phyloP scores from a whole-genome alignment of 2,329 filamentous ascomycete species.

The Fusarium torulosum region DNA sequence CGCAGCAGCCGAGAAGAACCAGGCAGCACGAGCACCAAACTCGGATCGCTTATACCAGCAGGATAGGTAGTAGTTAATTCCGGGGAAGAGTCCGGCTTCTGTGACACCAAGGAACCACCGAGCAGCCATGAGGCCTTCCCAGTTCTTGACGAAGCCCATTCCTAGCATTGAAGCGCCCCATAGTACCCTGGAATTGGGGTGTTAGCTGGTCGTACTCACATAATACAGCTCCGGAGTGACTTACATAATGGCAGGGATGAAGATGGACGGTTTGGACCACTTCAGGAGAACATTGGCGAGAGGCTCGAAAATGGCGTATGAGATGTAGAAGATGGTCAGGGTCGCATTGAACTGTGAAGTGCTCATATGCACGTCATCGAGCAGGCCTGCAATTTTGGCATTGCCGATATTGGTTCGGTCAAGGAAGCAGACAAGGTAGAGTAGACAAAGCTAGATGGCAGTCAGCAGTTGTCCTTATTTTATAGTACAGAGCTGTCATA shows the following conservation, averaged over 20 bases:
- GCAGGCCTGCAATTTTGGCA: constrained; percentile 70
- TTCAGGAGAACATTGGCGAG: constrained; percentile 86
- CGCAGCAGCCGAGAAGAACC: constrained; percentile 87
- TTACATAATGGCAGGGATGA: constrained; percentile 85
- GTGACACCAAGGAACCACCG: constrained; percentile 79
- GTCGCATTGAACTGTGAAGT: constrained; percentile 77
- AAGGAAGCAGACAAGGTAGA: constrained; percentile 81
- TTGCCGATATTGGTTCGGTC: constrained; percentile 83
- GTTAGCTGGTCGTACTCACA: constrained; percentile 38
- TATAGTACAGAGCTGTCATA: constrained; percentile 43
- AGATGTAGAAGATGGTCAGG: constrained; percentile 88
- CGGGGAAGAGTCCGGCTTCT: constrained; percentile 82
- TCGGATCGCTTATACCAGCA: constrained; percentile 88
- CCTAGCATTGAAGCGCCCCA: constrained; percentile 78
- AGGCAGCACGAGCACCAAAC: constrained; percentile 82
- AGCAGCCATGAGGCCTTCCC: constrained; percentile 73
- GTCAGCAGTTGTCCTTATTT: background rate
- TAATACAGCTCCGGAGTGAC: constrained; percentile 44
- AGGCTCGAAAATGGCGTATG: constrained; percentile 83
- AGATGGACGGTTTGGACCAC: constrained; percentile 78
- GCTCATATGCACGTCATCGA: constrained; percentile 71
- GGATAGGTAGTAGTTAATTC: constrained; percentile 82
- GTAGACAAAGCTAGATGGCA: constrained; percentile 67
- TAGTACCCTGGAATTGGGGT: constrained; percentile 57
- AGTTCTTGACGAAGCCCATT: constrained; percentile 75